Evolutionary conservation across 2,329 filamentous ascomycete genomes (phyloP).

Genomic region (Alternaria conjuncta): DNA sequence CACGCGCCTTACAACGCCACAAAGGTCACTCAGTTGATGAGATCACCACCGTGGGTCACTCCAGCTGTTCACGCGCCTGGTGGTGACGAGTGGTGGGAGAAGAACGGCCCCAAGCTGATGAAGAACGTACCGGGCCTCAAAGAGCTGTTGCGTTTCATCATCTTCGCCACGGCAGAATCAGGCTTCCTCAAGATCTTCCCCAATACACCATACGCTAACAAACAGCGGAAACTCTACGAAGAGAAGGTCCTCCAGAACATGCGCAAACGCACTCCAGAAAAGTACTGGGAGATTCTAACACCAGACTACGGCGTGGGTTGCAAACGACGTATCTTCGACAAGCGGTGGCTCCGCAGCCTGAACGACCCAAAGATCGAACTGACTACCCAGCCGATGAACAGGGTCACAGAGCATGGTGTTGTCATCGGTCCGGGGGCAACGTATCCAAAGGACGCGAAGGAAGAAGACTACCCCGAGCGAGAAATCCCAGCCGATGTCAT

Average conservation of each 20-base stretch:
- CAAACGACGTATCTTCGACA: conserved; percentile 68
- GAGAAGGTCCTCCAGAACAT: conserved; percentile 56
- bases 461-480: conserved; percentile 38
- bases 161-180: conserved; percentile 53
- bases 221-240: conserved; percentile 50
- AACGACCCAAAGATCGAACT: conserved; percentile 61
- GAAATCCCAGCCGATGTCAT: conserved; percentile 66
- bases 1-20: conserved; percentile 58
- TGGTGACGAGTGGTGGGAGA: conserved; percentile 53
- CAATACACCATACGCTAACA: conserved; percentile 45
- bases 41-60: conserved; percentile 64
- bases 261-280: conserved; percentile 59
- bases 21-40: conserved; percentile 66
- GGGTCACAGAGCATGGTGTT: conserved; percentile 58
- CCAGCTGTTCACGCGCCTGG: conserved; percentile 49
- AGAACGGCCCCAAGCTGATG: conserved; percentile 56
- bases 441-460: conserved; percentile 53
- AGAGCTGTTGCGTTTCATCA: conserved; percentile 52
- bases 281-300: conserved; percentile 67
- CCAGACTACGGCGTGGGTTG: conserved; percentile 69
- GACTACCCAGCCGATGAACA: conserved; percentile 58
- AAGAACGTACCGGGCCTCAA: conserved; percentile 59
- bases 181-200: conserved; percentile 59
- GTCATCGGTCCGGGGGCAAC: conserved; percentile 58
- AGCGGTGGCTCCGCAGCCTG: conserved; percentile 61